Percentiles rank a stretch among this genome's conserved stretches.
phyloP scores from a whole-genome alignment of 768 basidiomycete species.

The Tylopilus cervinicoccineus region DNA sequence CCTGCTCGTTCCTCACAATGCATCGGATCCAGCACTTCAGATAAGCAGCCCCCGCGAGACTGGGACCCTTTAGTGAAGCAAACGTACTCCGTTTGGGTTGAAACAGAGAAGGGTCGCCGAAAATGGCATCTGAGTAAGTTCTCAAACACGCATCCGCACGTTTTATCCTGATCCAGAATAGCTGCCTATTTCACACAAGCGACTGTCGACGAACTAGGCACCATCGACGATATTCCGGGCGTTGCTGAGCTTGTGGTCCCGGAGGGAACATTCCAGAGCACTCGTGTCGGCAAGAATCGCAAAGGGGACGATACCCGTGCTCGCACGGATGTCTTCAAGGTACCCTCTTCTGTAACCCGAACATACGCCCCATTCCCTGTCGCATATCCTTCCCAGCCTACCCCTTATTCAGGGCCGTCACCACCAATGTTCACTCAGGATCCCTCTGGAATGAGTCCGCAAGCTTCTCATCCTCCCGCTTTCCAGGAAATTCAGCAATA shows the following conservation, averaged over 20 bases:
- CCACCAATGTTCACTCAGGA: conserved; percentile 23
- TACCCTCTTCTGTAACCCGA: conserved; percentile 32
- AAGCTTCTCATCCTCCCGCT: conserved; percentile 19
- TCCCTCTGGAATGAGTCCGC: conserved; percentile 19
- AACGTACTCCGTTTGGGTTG: conserved; percentile 78
- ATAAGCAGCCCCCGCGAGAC: conserved; percentile 52
- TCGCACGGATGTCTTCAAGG: conserved; percentile 30
- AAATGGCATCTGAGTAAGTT: conserved; percentile 83
- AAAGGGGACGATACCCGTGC: conserved; percentile 40
- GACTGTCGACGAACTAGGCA: conserved; percentile 66
- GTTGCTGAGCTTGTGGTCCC: conserved; percentile 63
- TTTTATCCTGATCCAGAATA: conserved; percentile 33
- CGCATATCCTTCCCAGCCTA: conserved; percentile 27
- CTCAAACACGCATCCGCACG: neutral
- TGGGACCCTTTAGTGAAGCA: conserved; percentile 78
- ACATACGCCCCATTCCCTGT: conserved; percentile 42
- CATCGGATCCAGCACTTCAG: conserved; percentile 30
- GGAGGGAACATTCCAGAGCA: conserved; percentile 63
- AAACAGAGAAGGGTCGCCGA: conserved; percentile 56
- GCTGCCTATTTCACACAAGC: conserved; percentile 82
- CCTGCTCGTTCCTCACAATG: conserved; percentile 6
- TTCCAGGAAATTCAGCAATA: conserved; percentile 27
- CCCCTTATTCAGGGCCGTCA: conserved; percentile 23
- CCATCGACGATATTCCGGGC: conserved; percentile 61
- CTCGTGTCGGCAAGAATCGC: conserved; percentile 50